Conservation (phyloP, 257 asterid genomes). For the Solanum pennellii region DNA sequence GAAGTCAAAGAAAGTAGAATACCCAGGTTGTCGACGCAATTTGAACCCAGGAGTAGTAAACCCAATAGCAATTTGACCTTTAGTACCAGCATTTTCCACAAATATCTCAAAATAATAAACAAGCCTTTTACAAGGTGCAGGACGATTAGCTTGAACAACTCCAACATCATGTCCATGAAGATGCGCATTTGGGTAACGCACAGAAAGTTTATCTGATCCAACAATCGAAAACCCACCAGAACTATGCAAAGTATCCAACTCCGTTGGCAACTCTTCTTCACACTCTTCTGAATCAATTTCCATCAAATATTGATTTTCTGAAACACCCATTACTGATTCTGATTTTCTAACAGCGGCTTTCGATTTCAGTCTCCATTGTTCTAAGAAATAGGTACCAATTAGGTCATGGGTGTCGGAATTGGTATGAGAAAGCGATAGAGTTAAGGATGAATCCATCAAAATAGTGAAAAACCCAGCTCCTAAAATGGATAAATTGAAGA, state of each 20-base stretch:
- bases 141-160: slow-evolving; percentile 71
- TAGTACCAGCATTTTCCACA: slow-evolving; percentile 72
- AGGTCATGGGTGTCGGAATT: slow-evolving; percentile 15
- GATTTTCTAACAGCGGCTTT: slow-evolving; percentile 26
- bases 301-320: background rate
- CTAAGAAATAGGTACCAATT: slow-evolving; percentile 61
- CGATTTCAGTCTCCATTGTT: slow-evolving; percentile 57
- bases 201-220: slow-evolving; percentile 74
- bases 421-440: slow-evolving; percentile 3
- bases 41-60: slow-evolving; percentile 72
- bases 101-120: slow-evolving; percentile 72
- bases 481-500: background rate
- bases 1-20: background rate
- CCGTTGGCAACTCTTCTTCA: slow-evolving; percentile 56
- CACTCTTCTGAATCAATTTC: background rate
- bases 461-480: background rate
- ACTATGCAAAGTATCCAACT: slow-evolving; percentile 62
- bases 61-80: slow-evolving; percentile 82
- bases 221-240: slow-evolving; percentile 74
- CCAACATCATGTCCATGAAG: slow-evolving; percentile 89
- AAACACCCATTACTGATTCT: slow-evolving; percentile 11
- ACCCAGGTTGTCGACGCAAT: slow-evolving; percentile 92
- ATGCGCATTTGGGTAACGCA: slow-evolving; percentile 43
- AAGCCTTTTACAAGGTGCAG: slow-evolving; percentile 71
- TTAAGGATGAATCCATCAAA: background rate